Evolutionary conservation across 2,329 filamentous ascomycete species (phyloP).

Genomic region (Uncinocarpus reesii): DNA sequence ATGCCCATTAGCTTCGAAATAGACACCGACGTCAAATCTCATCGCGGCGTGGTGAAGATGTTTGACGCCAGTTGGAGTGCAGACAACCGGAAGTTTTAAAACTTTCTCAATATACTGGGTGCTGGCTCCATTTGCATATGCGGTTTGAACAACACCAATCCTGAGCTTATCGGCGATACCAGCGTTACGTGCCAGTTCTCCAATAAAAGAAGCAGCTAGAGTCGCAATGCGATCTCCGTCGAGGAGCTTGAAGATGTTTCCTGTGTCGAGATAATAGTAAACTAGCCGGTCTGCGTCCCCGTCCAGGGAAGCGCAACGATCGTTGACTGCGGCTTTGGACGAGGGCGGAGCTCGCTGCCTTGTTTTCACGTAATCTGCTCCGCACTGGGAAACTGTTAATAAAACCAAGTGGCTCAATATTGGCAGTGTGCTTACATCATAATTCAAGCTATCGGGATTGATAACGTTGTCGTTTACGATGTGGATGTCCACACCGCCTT

Average conservation of each 20-base stretch:
- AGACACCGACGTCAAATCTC: constrained; percentile 90
- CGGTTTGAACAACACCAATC: constrained; percentile 92
- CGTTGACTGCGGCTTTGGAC: constrained; percentile 64
- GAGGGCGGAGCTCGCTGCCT: constrained; percentile 79
- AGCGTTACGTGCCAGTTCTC: constrained; percentile 70
- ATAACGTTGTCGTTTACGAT: constrained; percentile 90
- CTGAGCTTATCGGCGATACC: constrained; percentile 70
- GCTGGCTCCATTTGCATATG: constrained; percentile 92
- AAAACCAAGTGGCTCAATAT: constrained; percentile 16
- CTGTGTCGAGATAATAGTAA: constrained; percentile 82
- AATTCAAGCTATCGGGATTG: constrained; percentile 78
- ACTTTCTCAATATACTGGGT: constrained; percentile 85
- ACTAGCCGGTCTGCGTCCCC: constrained; percentile 92
- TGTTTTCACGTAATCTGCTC: constrained; percentile 96
- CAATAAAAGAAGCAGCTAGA: constrained; percentile 84
- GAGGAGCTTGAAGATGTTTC: constrained; percentile 78
- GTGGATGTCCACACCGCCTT: constrained; percentile 66
- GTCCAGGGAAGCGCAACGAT: constrained; percentile 81
- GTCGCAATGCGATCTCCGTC: constrained; percentile 96
- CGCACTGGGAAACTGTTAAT: constrained; percentile 49
- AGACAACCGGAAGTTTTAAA: constrained; percentile 78
- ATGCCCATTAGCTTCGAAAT: constrained; percentile 98
- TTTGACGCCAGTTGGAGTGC: constrained; percentile 93
- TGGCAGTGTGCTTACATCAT: constrained; percentile 50
- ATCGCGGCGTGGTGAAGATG: constrained; percentile 94